Evolutionary conservation across 495 filamentous ascomycete genomes (phyloP).

Genomic region (Choiromyces venosus): DNA sequence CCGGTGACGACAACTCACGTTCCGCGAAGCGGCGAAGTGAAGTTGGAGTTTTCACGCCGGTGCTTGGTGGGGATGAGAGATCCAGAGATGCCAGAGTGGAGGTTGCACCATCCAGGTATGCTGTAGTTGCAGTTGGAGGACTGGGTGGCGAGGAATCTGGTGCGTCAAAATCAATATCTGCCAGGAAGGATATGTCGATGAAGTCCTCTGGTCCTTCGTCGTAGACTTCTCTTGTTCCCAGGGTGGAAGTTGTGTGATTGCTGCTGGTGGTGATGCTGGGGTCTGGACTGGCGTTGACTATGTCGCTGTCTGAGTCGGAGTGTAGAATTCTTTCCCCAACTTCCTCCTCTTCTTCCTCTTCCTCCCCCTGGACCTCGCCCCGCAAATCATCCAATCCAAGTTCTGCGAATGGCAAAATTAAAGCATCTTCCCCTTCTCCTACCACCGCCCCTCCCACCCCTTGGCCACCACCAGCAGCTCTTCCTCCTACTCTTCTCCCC

Average conservation of each 20-base stretch:
- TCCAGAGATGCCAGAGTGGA: not conserved
- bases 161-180: constrained; percentile 21
- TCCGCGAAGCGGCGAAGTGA: constrained; percentile 16
- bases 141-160: not conserved
- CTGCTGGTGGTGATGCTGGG: not conserved
- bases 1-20: constrained; percentile 12
- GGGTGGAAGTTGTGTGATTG: not conserved
- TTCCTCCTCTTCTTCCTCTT: not conserved
- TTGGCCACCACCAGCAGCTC: no score
- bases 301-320: not conserved
- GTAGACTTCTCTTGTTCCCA: not conserved
- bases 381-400: not conserved
- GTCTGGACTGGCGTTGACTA: not conserved
- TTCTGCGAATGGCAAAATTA: not conserved
- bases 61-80: not conserved
- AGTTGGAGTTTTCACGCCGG: constrained; percentile 11
- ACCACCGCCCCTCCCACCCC: not conserved
- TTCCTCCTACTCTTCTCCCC: no score
- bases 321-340: not conserved
- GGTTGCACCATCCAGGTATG: not conserved
- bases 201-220: constrained; percentile 9
- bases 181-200: constrained; percentile 29
- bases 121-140: not conserved
- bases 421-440: not conserved
- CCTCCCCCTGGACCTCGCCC: not conserved